Conservation (phyloP, 495 filamentous ascomycete genomes). For the Daldinia concentrica region DNA sequence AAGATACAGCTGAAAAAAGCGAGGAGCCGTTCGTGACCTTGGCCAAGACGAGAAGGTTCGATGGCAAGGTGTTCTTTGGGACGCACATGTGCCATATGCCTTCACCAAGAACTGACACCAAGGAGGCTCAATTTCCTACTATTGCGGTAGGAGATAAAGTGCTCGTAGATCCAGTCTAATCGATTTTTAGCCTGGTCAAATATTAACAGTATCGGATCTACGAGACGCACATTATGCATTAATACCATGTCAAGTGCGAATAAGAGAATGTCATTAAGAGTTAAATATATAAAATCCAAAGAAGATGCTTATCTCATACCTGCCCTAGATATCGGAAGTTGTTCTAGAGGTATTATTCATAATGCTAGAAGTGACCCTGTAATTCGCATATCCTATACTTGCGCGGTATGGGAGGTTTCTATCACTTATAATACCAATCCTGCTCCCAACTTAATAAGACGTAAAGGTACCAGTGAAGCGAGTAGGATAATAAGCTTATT, state of each 20-base stretch:
- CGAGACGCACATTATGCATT: not conserved
- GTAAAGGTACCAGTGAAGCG: too few relatives aligned
- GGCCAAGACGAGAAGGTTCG: slow-evolving; percentile 81
- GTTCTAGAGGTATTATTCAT: too few relatives aligned
- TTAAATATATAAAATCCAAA: too few relatives aligned
- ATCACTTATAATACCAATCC: too few relatives aligned
- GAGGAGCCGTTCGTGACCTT: slow-evolving; percentile 90
- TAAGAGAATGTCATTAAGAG: too few relatives aligned
- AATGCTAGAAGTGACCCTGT: too few relatives aligned
- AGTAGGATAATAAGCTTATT: too few relatives aligned
- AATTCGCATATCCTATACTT: too few relatives aligned
- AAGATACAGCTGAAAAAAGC: slow-evolving; percentile 76
- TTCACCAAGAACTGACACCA: slow-evolving; percentile 24
- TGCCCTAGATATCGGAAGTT: too few relatives aligned
- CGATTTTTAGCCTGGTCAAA: not conserved
- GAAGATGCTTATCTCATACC: too few relatives aligned
- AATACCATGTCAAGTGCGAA: not conserved
- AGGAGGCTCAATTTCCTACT: slow-evolving; percentile 56
- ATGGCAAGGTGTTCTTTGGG: slow-evolving; percentile 87
- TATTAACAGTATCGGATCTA: not conserved
- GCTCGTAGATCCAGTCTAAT: slow-evolving; percentile 38
- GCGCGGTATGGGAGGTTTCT: too few relatives aligned
- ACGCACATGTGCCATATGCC: slow-evolving; percentile 72
- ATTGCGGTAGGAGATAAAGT: slow-evolving; percentile 68
- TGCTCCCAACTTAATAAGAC: too few relatives aligned